A percentile compares a stretch with the other conserved stretches of the same genome.
Conservation (phyloP, 2,329 filamentous ascomycete species). For the Ceratocystis destructans region DNA sequence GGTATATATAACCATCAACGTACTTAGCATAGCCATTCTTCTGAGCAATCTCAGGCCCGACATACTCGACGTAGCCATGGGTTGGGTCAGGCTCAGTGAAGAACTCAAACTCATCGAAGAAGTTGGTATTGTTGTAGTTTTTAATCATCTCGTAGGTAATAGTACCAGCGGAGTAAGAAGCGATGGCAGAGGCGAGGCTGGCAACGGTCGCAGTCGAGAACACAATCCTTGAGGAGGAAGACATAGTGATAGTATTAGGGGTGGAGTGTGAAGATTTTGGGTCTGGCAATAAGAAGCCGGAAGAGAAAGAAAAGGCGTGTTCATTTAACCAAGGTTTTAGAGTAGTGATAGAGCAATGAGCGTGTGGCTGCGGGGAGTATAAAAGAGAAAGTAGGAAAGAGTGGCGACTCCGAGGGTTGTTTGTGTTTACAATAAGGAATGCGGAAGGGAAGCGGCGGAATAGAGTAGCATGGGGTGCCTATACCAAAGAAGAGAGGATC, state of each 20-base stretch:
- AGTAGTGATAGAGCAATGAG: not conserved
- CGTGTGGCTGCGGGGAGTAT: too few species aligned
- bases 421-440: not conserved
- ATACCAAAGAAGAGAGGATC: not conserved
- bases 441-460: not conserved
- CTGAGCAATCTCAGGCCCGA: conserved; percentile 44
- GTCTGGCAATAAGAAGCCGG: not conserved
- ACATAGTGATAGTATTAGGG: not conserved
- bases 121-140: conserved; percentile 39
- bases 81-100: conserved; percentile 53
- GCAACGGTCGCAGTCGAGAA: conserved; percentile 10
- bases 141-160: conserved; percentile 34
- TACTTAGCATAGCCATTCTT: conserved; percentile 44
- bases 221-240: conserved; percentile 6
- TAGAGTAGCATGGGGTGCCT: not conserved
- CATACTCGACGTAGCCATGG: conserved; percentile 59
- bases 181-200: conserved; percentile 2
- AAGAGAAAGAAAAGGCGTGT: not conserved
- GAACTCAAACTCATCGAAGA: conserved; percentile 44
- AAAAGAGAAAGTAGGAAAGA: not conserved
- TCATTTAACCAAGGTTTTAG: not conserved
- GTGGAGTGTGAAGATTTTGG: too few species aligned
- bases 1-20: conserved; percentile 43
- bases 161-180: too few species aligned
- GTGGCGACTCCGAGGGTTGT: not conserved